Conservation (phyloP, 2,329 filamentous ascomycete species). For the Fusarium sp. region DNA sequence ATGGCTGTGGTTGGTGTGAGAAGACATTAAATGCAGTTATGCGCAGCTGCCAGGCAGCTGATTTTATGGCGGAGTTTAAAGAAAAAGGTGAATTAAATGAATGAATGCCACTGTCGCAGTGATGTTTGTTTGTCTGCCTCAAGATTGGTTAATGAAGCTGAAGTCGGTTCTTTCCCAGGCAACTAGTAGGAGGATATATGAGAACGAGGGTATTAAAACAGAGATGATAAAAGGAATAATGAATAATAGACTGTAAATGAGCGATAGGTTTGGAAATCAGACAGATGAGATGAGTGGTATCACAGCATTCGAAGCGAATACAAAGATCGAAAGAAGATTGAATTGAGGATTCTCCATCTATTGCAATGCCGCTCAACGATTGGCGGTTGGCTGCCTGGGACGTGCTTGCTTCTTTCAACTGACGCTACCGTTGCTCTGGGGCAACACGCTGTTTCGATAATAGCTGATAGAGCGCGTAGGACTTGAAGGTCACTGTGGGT, state of each 20-base stretch:
- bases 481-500: background rate
- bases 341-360: constrained; percentile 31
- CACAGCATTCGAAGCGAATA: constrained; percentile 2
- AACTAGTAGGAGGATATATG: background rate
- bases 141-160: background rate
- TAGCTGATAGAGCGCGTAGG: constrained; percentile 34
- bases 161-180: background rate
- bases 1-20: constrained; percentile 18
- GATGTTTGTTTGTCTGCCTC: constrained; percentile 13
- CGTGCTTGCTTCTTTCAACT: constrained; percentile 33
- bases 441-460: constrained; percentile 46
- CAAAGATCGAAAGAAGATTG: constrained; percentile 1
- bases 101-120: background rate
- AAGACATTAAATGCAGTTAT: constrained; percentile 25
- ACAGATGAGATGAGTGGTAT: constrained; percentile 5
- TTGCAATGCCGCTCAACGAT: constrained; percentile 13
- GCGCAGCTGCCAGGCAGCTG: background rate
- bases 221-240: constrained; percentile 1
- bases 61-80: background rate
- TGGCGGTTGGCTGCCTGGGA: constrained; percentile 33
- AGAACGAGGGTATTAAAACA: background rate
- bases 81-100: background rate
- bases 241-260: background rate
- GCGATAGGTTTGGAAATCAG: background rate
- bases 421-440: constrained; percentile 41